Conservation (phyloP, 2,329 filamentous ascomycete species). For the Allantophomopsis lycopodina region DNA sequence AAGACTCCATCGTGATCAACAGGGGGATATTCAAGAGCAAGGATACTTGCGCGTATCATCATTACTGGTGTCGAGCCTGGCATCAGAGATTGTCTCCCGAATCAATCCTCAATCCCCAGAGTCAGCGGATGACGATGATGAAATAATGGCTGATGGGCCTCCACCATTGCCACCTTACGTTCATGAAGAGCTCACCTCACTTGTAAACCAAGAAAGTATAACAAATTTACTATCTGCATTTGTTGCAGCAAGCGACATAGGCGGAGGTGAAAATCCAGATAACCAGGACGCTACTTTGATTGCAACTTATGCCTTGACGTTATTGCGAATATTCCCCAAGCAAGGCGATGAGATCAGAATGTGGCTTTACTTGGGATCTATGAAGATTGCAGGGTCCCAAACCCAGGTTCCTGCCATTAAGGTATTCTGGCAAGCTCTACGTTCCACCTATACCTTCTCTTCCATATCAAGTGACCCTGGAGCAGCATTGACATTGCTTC, state of each 20-base stretch:
- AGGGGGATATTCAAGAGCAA: conserved; percentile 20
- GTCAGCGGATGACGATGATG: conserved; percentile 9
- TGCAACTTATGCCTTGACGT: conserved; percentile 74
- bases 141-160: conserved; percentile 12
- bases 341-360: conserved; percentile 83
- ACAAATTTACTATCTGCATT: conserved; percentile 24
- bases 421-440: conserved; percentile 70
- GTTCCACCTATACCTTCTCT: conserved; percentile 39
- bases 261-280: conserved; percentile 15
- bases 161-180: conserved; percentile 39
- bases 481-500: conserved; percentile 37
- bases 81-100: conserved; percentile 34
- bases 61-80: conserved; percentile 35
- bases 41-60: conserved; percentile 37
- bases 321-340: conserved; percentile 73
- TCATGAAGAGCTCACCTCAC: conserved; percentile 48
- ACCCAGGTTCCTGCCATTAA: conserved; percentile 51
- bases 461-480: conserved; percentile 41
- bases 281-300: conserved; percentile 51
- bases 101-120: conserved; percentile 31
- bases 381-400: conserved; percentile 15
- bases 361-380: conserved; percentile 67
- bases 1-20: conserved; percentile 31
- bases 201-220: conserved; percentile 67
- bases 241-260: too few species aligned